phyloP scores from a whole-genome alignment of 306 rosid genomes.

The Cyamopsis tetragonoloba region DNA sequence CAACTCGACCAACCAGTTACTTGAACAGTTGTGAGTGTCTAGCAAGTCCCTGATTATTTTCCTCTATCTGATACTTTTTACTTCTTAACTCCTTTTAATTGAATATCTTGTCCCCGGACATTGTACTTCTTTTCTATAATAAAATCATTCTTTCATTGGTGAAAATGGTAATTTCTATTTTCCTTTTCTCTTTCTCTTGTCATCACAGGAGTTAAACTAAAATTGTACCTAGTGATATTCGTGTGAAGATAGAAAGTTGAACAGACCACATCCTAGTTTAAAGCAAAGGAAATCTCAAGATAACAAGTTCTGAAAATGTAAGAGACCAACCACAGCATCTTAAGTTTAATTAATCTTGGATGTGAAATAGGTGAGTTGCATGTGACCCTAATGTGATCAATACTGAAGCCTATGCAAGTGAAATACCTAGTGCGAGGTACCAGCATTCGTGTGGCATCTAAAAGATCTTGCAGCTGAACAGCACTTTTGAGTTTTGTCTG shows the following conservation, averaged over 20 bases:
- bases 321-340: neutral
- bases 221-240: neutral
- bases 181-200: neutral
- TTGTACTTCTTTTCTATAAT: neutral
- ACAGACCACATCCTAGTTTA: neutral
- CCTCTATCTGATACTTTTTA: neutral
- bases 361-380: neutral
- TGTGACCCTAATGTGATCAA: neutral
- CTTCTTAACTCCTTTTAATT: neutral
- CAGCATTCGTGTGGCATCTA: conserved; percentile 94
- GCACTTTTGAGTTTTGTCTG: conserved; percentile 98
- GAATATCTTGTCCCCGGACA: neutral
- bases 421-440: conserved; percentile 86
- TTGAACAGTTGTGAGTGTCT: too few species aligned
- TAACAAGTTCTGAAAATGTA: neutral
- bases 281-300: neutral
- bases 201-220: neutral
- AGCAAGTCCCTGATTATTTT: too few species aligned
- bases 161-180: neutral
- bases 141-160: neutral
- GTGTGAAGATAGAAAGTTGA: neutral
- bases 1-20: too few species aligned
- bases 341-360: neutral
- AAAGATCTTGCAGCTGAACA: conserved; percentile 90
- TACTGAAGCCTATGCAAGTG: conserved; percentile 1